Conservation (phyloP, 2,329 filamentous ascomycete genomes). For the Verticillium tricorpus region DNA sequence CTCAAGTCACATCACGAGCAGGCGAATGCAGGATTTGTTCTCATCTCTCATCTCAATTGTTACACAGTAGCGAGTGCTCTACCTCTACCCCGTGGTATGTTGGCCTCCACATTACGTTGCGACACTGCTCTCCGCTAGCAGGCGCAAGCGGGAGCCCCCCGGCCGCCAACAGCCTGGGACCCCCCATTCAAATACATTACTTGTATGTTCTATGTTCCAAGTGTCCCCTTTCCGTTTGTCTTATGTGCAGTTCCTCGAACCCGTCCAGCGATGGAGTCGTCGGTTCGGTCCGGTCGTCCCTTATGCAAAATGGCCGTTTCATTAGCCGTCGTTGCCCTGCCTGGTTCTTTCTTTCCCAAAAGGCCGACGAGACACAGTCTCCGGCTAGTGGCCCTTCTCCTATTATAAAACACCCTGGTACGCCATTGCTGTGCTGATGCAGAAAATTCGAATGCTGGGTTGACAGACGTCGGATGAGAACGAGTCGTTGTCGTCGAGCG, state of each 20-base stretch:
- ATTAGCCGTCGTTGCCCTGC: constrained; percentile 1
- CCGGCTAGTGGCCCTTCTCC: background rate
- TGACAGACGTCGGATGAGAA: background rate
- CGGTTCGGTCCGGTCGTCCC: constrained; percentile 9
- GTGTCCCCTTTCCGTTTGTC: constrained; percentile 6
- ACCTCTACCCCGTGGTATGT: constrained; percentile 12
- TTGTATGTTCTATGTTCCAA: constrained; percentile 11
- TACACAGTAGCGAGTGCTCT: constrained; percentile 15
- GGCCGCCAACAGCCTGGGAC: background rate
- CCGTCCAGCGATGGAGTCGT: constrained; percentile 6
- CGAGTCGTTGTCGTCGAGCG: background rate
- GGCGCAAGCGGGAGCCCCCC: background rate
- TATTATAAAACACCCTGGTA: constrained; percentile 4
- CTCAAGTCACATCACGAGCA: background rate
- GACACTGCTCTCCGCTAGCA: constrained; percentile 3
- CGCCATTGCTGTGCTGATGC: constrained; percentile 17
- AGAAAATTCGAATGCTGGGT: constrained; percentile 4
- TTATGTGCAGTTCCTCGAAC: background rate
- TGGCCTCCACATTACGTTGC: constrained; percentile 3
- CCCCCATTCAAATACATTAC: constrained; percentile 10
- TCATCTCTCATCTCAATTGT: background rate
- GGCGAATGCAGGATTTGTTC: background rate
- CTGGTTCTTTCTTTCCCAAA: constrained; percentile 9
- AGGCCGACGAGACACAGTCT: constrained; percentile 5
- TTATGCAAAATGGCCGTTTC: constrained; percentile 5